These are phyloP conservation scores for Limnomonas spitsbergensis DNA, from an alignment of 139 green algal genomes.

Conservation along the genomic window DNA sequence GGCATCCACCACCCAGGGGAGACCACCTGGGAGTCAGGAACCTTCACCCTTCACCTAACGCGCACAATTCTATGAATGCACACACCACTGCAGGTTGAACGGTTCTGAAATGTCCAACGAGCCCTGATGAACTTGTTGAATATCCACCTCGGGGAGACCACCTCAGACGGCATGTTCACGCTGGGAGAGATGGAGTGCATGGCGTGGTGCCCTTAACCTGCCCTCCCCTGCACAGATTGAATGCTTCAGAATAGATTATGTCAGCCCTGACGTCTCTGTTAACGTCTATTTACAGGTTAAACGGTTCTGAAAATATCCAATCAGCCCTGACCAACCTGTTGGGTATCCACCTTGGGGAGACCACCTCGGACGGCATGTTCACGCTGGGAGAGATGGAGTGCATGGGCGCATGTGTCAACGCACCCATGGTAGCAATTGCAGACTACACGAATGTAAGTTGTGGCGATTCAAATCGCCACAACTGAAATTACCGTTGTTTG, in stretches of 20 bases:
- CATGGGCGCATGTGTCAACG: slow-evolving; percentile 98
- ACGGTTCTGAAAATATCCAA: not conserved
- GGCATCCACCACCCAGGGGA: no score
- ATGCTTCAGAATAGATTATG: no score
- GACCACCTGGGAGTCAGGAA: no score
- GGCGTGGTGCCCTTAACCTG: no score
- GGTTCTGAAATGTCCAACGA: not conserved
- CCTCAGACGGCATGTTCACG: slow-evolving; percentile 90
- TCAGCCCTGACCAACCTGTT: slow-evolving; percentile 41
- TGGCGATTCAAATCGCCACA: no score
- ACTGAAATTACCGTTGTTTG: no score
- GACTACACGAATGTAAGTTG: slow-evolving; percentile 74
- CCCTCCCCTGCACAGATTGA: no score
- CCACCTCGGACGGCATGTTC: slow-evolving; percentile 87
- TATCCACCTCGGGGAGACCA: slow-evolving; percentile 66
- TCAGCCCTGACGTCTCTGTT: no score
- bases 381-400: slow-evolving; percentile 99
- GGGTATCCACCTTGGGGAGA: slow-evolving; percentile 64
- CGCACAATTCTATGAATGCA: no score
- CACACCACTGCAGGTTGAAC: slow-evolving; percentile 2
- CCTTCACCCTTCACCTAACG: no score
- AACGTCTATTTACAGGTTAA: not conserved
- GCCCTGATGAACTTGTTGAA: slow-evolving; percentile 48
- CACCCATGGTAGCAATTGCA: slow-evolving; percentile 95
- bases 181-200: slow-evolving; percentile 99